phyloP scores from a whole-genome alignment of 768 basidiomycete species.

The Pisolithus albus region DNA sequence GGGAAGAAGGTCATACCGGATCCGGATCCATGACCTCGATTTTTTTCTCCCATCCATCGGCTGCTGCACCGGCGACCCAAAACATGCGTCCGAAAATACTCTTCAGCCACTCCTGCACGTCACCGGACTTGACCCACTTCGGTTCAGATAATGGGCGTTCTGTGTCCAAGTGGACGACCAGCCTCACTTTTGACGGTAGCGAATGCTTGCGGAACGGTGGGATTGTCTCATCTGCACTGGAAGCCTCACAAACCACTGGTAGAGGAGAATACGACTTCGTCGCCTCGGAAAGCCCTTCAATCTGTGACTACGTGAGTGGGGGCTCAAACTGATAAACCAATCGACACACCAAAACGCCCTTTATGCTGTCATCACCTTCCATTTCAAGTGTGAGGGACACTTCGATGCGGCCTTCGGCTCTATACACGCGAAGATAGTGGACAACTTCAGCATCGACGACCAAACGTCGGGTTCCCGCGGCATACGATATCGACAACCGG shows the following conservation, averaged over 20 bases:
- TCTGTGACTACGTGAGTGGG: conserved; percentile 34
- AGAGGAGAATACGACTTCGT: conserved; percentile 66
- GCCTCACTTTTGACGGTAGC: conserved; percentile 50
- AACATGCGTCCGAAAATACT: conserved; percentile 86
- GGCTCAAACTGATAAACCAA: conserved; percentile 2
- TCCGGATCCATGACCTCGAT: conserved; percentile 91
- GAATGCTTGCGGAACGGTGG: conserved; percentile 61
- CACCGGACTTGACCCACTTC: conserved; percentile 93
- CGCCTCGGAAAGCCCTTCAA: conserved; percentile 66
- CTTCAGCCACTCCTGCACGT: conserved; percentile 89
- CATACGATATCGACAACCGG: conserved; percentile 92
- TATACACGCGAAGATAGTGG: conserved; percentile 69
- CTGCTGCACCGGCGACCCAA: conserved; percentile 75
- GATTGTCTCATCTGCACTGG: conserved; percentile 53
- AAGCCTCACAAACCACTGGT: conserved; percentile 34
- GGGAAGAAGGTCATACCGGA: conserved; percentile 54
- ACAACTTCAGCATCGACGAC: conserved; percentile 88
- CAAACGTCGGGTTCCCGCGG: conserved; percentile 77
- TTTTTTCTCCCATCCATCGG: conserved; percentile 93
- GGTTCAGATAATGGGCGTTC: conserved; percentile 88
- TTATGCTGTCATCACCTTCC: conserved; percentile 49
- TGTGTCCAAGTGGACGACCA: conserved; percentile 78
- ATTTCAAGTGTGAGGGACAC: conserved; percentile 57
- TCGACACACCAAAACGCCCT: conserved; percentile 66
- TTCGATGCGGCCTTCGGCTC: conserved; percentile 82